A percentile compares a stretch with the other conserved stretches of the same genome.
Conservation (phyloP, 768 basidiomycete genomes). For the Kwoniella pini region DNA sequence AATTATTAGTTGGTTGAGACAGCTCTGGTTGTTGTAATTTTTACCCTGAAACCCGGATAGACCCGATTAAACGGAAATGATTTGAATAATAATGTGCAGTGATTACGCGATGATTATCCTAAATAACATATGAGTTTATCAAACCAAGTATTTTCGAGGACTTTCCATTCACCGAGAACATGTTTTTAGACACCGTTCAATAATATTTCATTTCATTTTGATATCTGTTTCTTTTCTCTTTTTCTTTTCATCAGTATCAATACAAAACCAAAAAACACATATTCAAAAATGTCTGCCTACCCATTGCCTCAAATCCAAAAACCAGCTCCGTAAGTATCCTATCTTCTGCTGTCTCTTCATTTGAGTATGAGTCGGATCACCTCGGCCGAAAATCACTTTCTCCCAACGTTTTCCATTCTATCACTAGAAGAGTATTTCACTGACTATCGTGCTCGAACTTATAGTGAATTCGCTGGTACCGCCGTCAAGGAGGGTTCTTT, state of each 20-base stretch:
- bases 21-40: too few relatives aligned
- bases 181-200: background rate
- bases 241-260: constrained; percentile 6
- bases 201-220: background rate
- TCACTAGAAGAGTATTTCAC: too few relatives aligned
- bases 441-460: too few relatives aligned
- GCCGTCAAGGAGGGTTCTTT: constrained; percentile 77
- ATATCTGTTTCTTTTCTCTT: constrained; percentile 6
- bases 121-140: too few relatives aligned
- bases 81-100: too few relatives aligned
- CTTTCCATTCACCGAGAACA: constrained; percentile 5
- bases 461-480: constrained; percentile 54
- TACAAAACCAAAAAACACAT: constrained; percentile 7
- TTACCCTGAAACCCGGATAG: too few relatives aligned
- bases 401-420: too few relatives aligned
- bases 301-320: constrained; percentile 62
- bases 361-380: background rate
- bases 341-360: too few relatives aligned
- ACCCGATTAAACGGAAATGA: too few relatives aligned
- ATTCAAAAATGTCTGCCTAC: constrained; percentile 24
- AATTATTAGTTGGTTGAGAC: too few relatives aligned
- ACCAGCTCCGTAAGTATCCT: constrained; percentile 65
- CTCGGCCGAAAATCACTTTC: constrained; percentile 2
- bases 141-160: background rate
- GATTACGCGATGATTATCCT: too few relatives aligned